These are phyloP conservation scores for Globisporangium sylvaticum DNA, from an alignment of 352 stramenopile species.

Conservation along the genomic window DNA sequence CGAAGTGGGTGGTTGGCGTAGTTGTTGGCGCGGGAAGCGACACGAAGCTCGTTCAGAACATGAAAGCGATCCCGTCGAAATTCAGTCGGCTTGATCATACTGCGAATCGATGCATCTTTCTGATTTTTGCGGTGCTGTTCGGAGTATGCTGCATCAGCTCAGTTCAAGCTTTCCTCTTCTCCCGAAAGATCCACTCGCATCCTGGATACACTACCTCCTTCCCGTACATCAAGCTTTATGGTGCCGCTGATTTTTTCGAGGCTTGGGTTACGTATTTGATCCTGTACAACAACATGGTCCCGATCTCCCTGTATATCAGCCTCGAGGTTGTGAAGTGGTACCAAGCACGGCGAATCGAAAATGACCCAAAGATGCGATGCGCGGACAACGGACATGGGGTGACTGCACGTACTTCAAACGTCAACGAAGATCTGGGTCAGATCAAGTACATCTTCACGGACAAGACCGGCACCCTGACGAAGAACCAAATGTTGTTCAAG, in stretches of 20 bases:
- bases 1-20: constrained; percentile 76
- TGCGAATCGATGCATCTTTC: constrained; percentile 76
- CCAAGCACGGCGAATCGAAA: constrained; percentile 92
- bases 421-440: constrained; percentile 95
- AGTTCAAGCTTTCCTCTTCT: constrained; percentile 47
- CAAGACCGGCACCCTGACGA: constrained; percentile 99
- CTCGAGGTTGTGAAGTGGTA: constrained; percentile 95
- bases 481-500: constrained; percentile 99
- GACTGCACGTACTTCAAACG: constrained; percentile 89
- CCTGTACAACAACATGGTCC: constrained; percentile 91
- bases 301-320: constrained; percentile 97
- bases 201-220: constrained; percentile 19
- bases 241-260: constrained; percentile 40
- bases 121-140: constrained; percentile 83
- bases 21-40: constrained; percentile 76
- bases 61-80: constrained; percentile 84
- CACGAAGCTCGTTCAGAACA: constrained; percentile 82
- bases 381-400: constrained; percentile 51
- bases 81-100: constrained; percentile 78
- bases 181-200: constrained; percentile 29
- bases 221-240: constrained; percentile 32
- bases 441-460: constrained; percentile 99
- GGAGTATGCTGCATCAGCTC: constrained; percentile 65
- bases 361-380: constrained; percentile 62
- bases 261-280: constrained; percentile 81